Evolutionary conservation across 2,329 filamentous ascomycete species (phyloP), one percentile per base, ranked within the genome.

Genomic region (Biscogniauxia sp.): DNA sequence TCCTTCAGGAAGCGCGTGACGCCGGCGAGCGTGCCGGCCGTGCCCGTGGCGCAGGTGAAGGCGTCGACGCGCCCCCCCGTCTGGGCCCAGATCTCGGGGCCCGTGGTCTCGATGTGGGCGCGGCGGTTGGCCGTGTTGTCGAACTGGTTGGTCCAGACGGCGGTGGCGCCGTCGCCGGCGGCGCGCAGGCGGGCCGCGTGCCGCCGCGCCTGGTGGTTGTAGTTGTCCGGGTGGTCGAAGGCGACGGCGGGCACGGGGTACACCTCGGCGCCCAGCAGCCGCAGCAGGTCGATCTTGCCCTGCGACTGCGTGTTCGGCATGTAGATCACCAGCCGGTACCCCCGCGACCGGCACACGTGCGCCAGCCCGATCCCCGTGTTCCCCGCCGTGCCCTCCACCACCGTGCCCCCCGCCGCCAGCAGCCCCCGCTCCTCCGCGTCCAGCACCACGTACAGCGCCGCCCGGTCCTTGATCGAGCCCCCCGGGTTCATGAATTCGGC

Each of bases 251-350:
- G 95, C 0, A 99, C 95, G 19, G 95, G 93, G 78, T 96, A 91
- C 37, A 99, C 95, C 77, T 98, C 93, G 25, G 95, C 95, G 66
- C 95, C 95, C 9, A 99, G 85, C 41, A 98, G 82, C 8, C 94
- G 85, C 66, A 99, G 82, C 57, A 99, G 84, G 76, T 98, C 95
- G 74, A 99, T 91, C 82, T 99, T 99, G 75, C 93, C 95, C 79
- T 97, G 94, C 20, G 93, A 96, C 80, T 98, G 95, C 54, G 94
- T 98, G 82, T 99, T 91, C 70, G 95, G 95, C 95, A 99, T 98
- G 86, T 98, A 99, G 75, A 99, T 99, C 73, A 98, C 93, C 55
- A 97, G 88, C 75, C 90, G 90, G 84, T 99, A 98, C 50, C 94
- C 95, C 70, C 89, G 90, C 45, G 89, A 91, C 62, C 94, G 87